Conservation (phyloP, 768 basidiomycete species). For the Mrakia gelida region DNA sequence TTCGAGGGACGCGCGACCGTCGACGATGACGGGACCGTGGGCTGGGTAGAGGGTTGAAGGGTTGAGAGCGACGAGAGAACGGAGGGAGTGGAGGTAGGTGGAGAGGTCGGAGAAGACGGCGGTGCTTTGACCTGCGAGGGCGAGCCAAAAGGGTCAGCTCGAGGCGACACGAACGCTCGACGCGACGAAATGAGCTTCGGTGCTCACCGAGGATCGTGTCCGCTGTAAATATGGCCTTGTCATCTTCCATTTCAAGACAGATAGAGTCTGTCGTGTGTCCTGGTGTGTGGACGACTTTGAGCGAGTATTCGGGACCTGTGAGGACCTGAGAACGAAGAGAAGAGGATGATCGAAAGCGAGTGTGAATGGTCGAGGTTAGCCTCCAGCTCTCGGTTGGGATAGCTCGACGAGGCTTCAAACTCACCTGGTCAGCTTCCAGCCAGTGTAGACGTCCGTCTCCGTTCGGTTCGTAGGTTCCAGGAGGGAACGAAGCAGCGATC, state of each 20-base stretch:
- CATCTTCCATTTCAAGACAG: slow-evolving; percentile 62
- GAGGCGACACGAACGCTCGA: not conserved
- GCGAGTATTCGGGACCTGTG: slow-evolving; percentile 42
- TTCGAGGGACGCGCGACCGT: slow-evolving; percentile 60
- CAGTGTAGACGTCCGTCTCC: not conserved
- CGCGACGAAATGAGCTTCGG: not conserved
- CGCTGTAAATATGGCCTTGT: slow-evolving; percentile 76
- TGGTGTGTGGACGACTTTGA: slow-evolving; percentile 75
- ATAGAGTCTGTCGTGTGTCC: slow-evolving; percentile 89
- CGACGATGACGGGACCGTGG: slow-evolving; percentile 72
- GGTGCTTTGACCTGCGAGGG: slow-evolving; percentile 45
- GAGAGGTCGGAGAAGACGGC: slow-evolving; percentile 81
- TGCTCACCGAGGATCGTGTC: slow-evolving; percentile 81
- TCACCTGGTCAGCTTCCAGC: slow-evolving; percentile 4
- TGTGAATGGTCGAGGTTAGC: not conserved
- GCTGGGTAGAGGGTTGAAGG: slow-evolving; percentile 66
- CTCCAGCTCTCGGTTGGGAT: not conserved
- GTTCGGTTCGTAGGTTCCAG: slow-evolving; percentile 35
- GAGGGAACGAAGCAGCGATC: slow-evolving; percentile 35
- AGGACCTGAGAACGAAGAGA: slow-evolving; percentile 61
- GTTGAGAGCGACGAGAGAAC: slow-evolving; percentile 37
- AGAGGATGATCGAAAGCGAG: slow-evolving; percentile 34
- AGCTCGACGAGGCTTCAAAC: slow-evolving; percentile 33
- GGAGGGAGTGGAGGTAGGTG: slow-evolving; percentile 48
- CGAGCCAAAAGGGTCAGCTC: not conserved